Evolutionary conservation across 192 early-diverging fungal species (phyloP), one percentile per base, ranked within the genome.

Genomic region (Kappamyces sp.): DNA sequence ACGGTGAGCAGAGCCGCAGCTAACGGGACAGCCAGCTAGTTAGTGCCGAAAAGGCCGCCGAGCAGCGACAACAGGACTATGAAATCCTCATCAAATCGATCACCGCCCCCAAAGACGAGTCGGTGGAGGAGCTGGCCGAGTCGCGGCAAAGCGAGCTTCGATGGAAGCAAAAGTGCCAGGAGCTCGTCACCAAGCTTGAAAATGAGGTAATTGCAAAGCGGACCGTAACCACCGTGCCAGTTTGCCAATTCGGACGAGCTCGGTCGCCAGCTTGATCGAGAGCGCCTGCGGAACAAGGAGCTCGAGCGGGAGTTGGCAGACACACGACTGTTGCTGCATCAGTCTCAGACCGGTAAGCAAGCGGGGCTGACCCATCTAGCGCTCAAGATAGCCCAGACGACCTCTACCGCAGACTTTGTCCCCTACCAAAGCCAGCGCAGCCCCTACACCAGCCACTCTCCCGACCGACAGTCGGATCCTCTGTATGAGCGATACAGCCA

Each of bases 151-250:
- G 52, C 1, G 76, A 79, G 64, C 32, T 46, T 1, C 68, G 52
- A 47, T 82, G 79, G 79, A 64, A 82, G 52, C 48, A 63, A 3
- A 72, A 82, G 57, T 82, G 79, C 51, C 69, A 80, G 52, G 59
- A 78, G 33, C 63, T 82, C 12, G 71, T 82, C 42, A 42, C 47
- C 3, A 74, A 73, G 58, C 61, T 82, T 9, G 78, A 82, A 15
- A 23, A 51, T 12, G 79, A 82, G 61, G 63, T 79, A 10, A 40
- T 32, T 8, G 9, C 33, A 58, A 43, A 51, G 2, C 39, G 2
- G 13, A 65, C 6, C 23, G 31, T 58, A 0, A 13, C 2, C 9
- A 2, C 1, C 10, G 2, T 50, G 3, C 2, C 34, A 75, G 69
- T 42, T 78, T 23, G 78, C 68, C 61, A 55, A 67, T 35, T 67